Evolutionary conservation across 2,329 filamentous ascomycete genomes (phyloP).

Genomic region (Graphiopsis chlorocephala): DNA sequence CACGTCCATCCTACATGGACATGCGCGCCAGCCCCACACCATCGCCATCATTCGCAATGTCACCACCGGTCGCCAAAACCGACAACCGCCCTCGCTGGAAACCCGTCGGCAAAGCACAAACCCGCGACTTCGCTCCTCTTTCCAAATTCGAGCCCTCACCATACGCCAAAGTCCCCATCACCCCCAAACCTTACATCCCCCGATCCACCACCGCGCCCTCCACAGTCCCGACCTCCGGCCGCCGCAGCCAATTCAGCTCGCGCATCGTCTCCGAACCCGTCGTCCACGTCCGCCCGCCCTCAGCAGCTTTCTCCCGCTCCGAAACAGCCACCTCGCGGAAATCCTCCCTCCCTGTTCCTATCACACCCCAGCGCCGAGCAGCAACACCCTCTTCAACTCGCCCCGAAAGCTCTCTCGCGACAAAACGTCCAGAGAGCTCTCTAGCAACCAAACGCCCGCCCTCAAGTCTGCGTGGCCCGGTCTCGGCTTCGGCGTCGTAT

Average conservation of each 20-base stretch:
- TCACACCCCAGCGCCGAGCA: neutral
- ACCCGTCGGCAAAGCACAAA: slow-evolving; percentile 21
- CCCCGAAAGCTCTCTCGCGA: slow-evolving; percentile 15
- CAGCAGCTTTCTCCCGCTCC: slow-evolving; percentile 23
- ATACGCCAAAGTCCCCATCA: slow-evolving; percentile 33
- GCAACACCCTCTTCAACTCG: neutral
- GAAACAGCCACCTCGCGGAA: slow-evolving; percentile 21
- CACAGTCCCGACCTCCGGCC: slow-evolving; percentile 6
- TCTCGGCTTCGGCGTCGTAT: neutral
- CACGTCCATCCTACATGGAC: neutral
- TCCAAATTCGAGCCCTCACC: slow-evolving; percentile 34
- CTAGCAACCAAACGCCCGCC: slow-evolving; percentile 18
- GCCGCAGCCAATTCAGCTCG: slow-evolving; percentile 2
- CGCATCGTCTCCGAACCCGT: slow-evolving; percentile 18
- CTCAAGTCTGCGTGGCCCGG: slow-evolving; percentile 20
- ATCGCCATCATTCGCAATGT: slow-evolving; percentile 25
- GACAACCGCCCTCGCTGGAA: slow-evolving; percentile 28
- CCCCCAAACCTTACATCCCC: slow-evolving; percentile 25
- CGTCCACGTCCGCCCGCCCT: slow-evolving; percentile 17
- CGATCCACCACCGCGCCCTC: slow-evolving; percentile 26
- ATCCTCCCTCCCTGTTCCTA: slow-evolving; percentile 26
- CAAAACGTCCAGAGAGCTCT: slow-evolving; percentile 10
- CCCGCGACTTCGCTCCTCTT: slow-evolving; percentile 32
- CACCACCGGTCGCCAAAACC: slow-evolving; percentile 20
- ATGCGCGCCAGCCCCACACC: slow-evolving; percentile 18